Percentiles rank a stretch among this genome's conserved stretches.
phyloP scores from a whole-genome alignment of 768 basidiomycete species.

The Termitomyces heimii region DNA sequence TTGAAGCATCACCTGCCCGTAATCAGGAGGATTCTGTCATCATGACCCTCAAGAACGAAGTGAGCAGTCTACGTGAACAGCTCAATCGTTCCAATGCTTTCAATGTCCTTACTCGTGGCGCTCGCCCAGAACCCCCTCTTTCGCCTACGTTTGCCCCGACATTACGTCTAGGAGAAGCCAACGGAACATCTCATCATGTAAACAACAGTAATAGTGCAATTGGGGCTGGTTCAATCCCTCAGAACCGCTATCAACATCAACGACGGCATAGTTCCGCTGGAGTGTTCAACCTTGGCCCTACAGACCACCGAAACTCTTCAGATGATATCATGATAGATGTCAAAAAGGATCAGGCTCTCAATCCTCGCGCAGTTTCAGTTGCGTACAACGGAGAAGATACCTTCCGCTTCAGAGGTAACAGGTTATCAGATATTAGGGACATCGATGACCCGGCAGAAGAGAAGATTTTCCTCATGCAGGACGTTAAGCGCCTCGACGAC shows the following conservation, averaged over 20 bases:
- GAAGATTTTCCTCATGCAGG: constrained; percentile 91
- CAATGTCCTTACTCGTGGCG: constrained; percentile 74
- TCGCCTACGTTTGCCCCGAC: constrained; percentile 86
- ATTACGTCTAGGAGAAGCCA: constrained; percentile 49
- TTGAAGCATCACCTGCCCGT: constrained; percentile 58
- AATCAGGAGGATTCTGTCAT: constrained; percentile 87
- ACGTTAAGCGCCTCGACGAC: constrained; percentile 84
- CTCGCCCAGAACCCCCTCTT: constrained; percentile 62
- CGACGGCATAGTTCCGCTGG: constrained; percentile 86
- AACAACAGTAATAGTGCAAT: constrained; percentile 27
- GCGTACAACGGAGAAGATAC: constrained; percentile 83
- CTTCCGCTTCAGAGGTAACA: constrained; percentile 58
- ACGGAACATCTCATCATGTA: constrained; percentile 27
- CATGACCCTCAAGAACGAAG: constrained; percentile 84
- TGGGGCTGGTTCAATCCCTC: constrained; percentile 4
- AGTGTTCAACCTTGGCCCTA: constrained; percentile 53
- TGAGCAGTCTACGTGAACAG: constrained; percentile 89
- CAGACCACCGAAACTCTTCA: constrained; percentile 65
- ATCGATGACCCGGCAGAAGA: constrained; percentile 92
- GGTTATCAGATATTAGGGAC: constrained; percentile 64
- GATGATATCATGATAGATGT: constrained; percentile 75
- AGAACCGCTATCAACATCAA: constrained; percentile 73
- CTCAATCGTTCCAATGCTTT: constrained; percentile 94
- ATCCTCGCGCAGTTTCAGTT: constrained; percentile 83
- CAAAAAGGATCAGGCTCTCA: constrained; percentile 63